Evolutionary conservation across 306 rosid species (phyloP).

Genomic region (Clitoria ternatea): DNA sequence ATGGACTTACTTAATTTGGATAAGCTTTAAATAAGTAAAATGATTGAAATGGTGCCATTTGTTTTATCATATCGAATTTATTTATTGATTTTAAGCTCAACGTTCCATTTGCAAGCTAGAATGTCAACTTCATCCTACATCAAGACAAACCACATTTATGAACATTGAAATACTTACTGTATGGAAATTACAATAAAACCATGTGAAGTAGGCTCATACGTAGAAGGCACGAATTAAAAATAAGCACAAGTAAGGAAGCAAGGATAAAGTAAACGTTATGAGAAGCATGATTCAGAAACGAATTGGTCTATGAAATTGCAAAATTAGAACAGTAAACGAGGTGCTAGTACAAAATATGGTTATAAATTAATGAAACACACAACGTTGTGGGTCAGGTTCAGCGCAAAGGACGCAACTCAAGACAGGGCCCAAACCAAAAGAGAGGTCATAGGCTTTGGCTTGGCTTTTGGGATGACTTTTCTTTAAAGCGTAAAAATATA

Average conservation of each 20-base stretch:
- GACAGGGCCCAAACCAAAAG: background rate
- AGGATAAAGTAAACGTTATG: background rate
- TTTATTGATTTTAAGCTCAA: too few relatives aligned
- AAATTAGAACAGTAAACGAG: background rate
- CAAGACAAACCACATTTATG: background rate
- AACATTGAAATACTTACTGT: too few relatives aligned
- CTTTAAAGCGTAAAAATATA: background rate
- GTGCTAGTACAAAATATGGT: background rate
- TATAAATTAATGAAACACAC: background rate
- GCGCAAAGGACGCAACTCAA: background rate
- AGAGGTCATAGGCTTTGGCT: background rate
- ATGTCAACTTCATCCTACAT: background rate
- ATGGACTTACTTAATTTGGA: too few relatives aligned
- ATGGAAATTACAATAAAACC: too few relatives aligned
- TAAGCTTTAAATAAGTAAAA: background rate
- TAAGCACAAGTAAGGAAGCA: background rate
- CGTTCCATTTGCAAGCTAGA: background rate
- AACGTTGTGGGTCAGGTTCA: background rate
- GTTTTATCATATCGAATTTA: too few relatives aligned
- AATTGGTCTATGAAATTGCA: background rate
- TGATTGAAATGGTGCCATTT: background rate
- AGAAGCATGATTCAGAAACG: background rate
- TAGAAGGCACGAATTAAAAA: slow-evolving; percentile 1
- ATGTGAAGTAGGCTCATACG: background rate
- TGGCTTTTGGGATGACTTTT: background rate